Evolutionary conservation across 495 filamentous ascomycete species (phyloP), one percentile per base, ranked within the genome.

Genomic region (Trichodelitschia bisporula): DNA sequence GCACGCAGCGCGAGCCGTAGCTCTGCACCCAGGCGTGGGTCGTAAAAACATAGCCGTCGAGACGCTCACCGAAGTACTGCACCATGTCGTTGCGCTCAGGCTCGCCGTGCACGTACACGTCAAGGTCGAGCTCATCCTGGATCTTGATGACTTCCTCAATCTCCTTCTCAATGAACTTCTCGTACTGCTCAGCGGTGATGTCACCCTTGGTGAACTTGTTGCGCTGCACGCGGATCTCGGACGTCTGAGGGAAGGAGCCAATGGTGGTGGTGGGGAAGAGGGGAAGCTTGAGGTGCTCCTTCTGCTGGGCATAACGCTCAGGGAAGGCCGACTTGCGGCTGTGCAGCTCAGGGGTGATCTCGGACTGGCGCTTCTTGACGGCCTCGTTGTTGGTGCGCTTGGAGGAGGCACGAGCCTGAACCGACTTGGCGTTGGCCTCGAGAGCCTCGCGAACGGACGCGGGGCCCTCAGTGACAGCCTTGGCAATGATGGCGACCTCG

Each of bases 51-150:
- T 95, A 97, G 49, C 86, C 86, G 39, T 79, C 69, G 27, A 97
- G 66, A 40, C 82, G 72, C 68, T 97, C 86, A 54, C 86, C 86
- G 47, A 97, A 97, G 70, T 93, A 97, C 57, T 97, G 86, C 24
- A 97, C 86, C 86, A 97, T 97, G 70, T 97, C 86, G 58, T 95
- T 95, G 55, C 86, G 79, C 66, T 97, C 86, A 30, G 86, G 84
- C 64, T 97, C 86, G 48, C 86, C 86, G 61, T 97, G 86, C 36
- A 97, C 86, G 48, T 76, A 73, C 47, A 97, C 89, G 46, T 95
- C 86, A 14, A 97, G 72, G 49, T 66, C 78, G 41, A 97, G 83
- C 59, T 90, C 84, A 43, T 95, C 83, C 62, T 97, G 86, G 56
- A 95, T 76, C 61, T 77, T 74, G 56, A 97, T 63, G 46, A 80